Conservation (phyloP, 495 filamentous ascomycete genomes). For the Rhizodiscina lignyota region DNA sequence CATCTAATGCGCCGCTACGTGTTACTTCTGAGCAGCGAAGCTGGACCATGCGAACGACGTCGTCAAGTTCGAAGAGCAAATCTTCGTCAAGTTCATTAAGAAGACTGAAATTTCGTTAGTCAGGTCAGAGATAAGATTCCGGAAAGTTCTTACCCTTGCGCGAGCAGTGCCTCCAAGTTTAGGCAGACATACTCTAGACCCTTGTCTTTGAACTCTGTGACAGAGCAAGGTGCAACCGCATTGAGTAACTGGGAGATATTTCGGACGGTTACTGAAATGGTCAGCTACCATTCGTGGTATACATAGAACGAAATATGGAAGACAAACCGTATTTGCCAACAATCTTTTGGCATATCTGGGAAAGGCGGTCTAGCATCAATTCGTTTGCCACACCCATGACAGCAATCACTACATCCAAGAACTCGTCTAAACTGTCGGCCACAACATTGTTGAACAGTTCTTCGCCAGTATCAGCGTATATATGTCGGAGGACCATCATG, state of each 20-base stretch:
- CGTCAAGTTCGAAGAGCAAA: constrained; percentile 59
- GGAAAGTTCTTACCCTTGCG: constrained; percentile 46
- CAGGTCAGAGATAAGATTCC: constrained; percentile 6
- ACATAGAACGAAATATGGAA: background rate
- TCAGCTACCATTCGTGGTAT: background rate
- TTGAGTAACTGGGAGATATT: constrained; percentile 78
- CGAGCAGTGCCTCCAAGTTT: constrained; percentile 75
- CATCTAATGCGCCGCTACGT: no score
- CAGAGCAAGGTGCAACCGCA: constrained; percentile 60
- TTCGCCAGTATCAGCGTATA: constrained; percentile 71
- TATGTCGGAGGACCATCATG: constrained; percentile 56
- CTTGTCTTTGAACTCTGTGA: constrained; percentile 75
- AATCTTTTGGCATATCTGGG: constrained; percentile 74
- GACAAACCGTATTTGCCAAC: constrained; percentile 64
- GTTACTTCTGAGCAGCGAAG: no score
- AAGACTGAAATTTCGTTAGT: constrained; percentile 26
- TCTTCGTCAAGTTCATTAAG: constrained; percentile 80
- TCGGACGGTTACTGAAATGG: constrained; percentile 49
- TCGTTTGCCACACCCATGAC: constrained; percentile 84
- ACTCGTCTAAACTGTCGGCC: constrained; percentile 55
- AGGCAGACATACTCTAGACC: constrained; percentile 82
- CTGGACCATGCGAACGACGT: no score
- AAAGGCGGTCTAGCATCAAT: constrained; percentile 82
- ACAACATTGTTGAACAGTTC: constrained; percentile 69
- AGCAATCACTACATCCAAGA: constrained; percentile 78